Evolutionary conservation across 176 grass and related monocot species (phyloP), one percentile per base, ranked within the genome.

Genomic region (Hsuehochloa calcarea): DNA sequence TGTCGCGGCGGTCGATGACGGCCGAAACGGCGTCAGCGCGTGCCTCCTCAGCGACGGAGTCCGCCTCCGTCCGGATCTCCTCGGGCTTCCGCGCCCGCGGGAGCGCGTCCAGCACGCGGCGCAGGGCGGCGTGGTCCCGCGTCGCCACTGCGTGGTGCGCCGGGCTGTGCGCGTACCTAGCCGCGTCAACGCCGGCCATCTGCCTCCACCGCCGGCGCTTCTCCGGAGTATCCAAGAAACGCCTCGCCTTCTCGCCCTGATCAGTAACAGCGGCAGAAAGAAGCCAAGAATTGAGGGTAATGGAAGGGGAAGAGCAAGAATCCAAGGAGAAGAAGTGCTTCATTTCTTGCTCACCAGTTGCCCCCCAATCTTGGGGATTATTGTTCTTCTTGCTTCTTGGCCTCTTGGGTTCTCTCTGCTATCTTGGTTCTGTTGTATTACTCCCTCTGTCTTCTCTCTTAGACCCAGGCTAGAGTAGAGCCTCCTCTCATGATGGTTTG

Each of bases 1-100:
- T 93, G 79, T 98, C 95, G 23, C 95, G 87, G 39, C 95, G 91
- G 85, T 98, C 95, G 61, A 98, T 59, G 78, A 95, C 84, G 19
- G 89, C 87, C 11, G 95, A 92, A 15, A 93, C 92, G 25, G 87
- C 83, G 40, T 98, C 91, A 13, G 95, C 89, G 71, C 89, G 90
- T 7, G 62, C 83, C 88, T 98, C 95, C 90, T 98, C 93, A 19
- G 85, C 87, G 14, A 90, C 37, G 34, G 95, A 98, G 76, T 88
- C 93, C 38, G 85, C 92, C 91, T 95, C 93, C 67, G 95, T 95
- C 80, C 81, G 89, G 91, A 98, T 90, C 87, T 88, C 75, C 47
- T 90, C 81, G 0, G 95, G 93, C 72, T 87, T 70, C 31, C 79
- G 87, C 52, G 80, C 75, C 52, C 80, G 73, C 45, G 95, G 93